Conservation (phyloP, 305 asterid genomes). For the Ilex paraguariensis region DNA sequence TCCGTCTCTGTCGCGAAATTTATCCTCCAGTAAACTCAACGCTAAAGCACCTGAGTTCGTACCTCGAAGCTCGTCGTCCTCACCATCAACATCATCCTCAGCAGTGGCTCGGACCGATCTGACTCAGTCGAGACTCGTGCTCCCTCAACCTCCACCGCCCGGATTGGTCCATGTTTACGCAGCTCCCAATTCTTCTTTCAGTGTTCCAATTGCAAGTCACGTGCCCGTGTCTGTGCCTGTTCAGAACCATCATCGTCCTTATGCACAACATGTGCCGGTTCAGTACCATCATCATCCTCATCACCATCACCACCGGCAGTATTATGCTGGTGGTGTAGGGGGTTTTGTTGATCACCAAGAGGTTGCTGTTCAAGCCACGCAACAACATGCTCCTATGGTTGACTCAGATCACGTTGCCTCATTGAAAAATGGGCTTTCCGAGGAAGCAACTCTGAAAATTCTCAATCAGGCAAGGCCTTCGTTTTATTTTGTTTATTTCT, state of each 20-base stretch:
- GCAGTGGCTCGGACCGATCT: neutral
- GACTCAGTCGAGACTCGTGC: neutral
- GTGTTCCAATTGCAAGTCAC: neutral
- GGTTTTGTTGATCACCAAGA: slow-evolving; percentile 2
- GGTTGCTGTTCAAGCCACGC: neutral
- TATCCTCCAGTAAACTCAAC: neutral
- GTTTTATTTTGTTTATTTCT: too few relatives aligned
- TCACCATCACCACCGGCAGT: neutral
- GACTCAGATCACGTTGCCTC: neutral
- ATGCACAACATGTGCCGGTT: neutral
- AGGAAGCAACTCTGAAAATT: neutral
- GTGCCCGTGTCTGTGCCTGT: neutral
- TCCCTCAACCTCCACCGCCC: neutral
- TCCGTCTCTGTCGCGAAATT: neutral
- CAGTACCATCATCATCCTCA: neutral
- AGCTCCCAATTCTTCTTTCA: neutral
- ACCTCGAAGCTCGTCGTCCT: neutral
- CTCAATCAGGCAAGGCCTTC: neutral
- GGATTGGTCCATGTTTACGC: neutral
- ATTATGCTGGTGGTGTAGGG: neutral
- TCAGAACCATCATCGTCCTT: neutral
- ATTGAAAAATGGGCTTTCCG: neutral
- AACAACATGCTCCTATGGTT: neutral
- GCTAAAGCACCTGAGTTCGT: slow-evolving; percentile 1
- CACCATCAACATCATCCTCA: neutral